These are phyloP conservation scores for Globisporangium takayamanum DNA, from an alignment of 352 stramenopile species.

Conservation along the genomic window DNA sequence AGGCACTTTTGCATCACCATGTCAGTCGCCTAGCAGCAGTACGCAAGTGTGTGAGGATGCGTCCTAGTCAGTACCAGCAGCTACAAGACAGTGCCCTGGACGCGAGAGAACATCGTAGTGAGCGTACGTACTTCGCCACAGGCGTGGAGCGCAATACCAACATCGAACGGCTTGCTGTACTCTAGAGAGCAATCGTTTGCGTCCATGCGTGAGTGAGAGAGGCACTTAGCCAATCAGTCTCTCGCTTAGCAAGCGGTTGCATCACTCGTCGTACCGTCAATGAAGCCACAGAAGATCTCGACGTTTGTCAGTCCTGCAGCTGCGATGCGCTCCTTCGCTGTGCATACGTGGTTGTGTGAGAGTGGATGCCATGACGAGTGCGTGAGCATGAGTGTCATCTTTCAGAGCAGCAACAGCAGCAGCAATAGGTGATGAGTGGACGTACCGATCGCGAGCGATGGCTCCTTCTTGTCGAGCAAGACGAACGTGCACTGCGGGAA, in stretches of 20 bases:
- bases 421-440: neutral
- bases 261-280: conserved; percentile 30
- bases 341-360: neutral
- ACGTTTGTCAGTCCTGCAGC: conserved; percentile 59
- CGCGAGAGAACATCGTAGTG: too few species aligned
- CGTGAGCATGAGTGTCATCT: neutral
- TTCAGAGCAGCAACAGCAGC: neutral
- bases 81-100: too few species aligned
- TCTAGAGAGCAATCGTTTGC: conserved; percentile 12
- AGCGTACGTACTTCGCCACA: conserved; percentile 43
- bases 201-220: neutral
- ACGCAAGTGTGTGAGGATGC: neutral
- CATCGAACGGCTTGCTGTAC: conserved; percentile 56
- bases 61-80: neutral
- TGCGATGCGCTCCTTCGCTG: conserved; percentile 58
- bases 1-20: conserved; percentile 80
- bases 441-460: conserved; percentile 68
- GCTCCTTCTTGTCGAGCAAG: conserved; percentile 71
- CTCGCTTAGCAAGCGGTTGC: neutral
- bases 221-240: neutral
- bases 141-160: conserved; percentile 75
- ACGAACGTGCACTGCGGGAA: conserved; percentile 74
- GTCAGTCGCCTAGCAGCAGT: conserved; percentile 38
- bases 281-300: conserved; percentile 65
- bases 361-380: neutral